phyloP scores from a whole-genome alignment of 768 basidiomycete genomes.

The Butyriboletus loyo region DNA sequence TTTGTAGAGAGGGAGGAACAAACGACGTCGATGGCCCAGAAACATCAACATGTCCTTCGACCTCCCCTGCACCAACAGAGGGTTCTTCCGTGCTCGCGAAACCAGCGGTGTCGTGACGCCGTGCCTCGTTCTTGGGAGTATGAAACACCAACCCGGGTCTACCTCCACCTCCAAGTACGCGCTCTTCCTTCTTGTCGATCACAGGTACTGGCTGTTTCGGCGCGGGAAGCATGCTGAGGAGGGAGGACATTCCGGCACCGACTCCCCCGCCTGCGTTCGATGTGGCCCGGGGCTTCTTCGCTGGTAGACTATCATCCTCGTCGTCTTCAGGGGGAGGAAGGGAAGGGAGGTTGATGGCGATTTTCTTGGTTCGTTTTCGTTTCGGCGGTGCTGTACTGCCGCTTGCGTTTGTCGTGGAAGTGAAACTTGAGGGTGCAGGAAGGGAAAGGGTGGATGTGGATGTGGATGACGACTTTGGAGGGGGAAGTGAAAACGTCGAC shows the following conservation, averaged over 20 bases:
- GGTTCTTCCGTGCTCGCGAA: conserved; percentile 24
- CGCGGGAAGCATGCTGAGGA: conserved; percentile 72
- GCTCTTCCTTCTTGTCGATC: conserved; percentile 38
- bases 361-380: conserved; percentile 44
- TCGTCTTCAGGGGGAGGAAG: conserved; percentile 35
- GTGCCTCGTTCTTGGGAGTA: conserved; percentile 22
- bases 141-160: conserved; percentile 64
- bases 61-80: conserved; percentile 12
- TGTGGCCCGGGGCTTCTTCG: conserved; percentile 56
- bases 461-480: conserved; percentile 30
- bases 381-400: conserved; percentile 21
- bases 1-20: conserved; percentile 55
- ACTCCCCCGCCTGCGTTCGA: conserved; percentile 30
- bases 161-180: conserved; percentile 63
- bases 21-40: conserved; percentile 42
- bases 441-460: conserved; percentile 27
- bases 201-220: conserved; percentile 55
- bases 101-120: conserved; percentile 9
- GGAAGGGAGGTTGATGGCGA: conserved; percentile 37
- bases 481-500: conserved; percentile 35
- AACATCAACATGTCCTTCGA: background rate
- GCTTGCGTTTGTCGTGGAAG: background rate
- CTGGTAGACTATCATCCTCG: conserved; percentile 49
- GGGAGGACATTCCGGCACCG: conserved; percentile 54
- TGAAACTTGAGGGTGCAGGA: conserved; percentile 23